Evolutionary conservation across 2,329 filamentous ascomycete genomes (phyloP), one percentile per base, ranked within the genome.

Genomic region (Parafenestella ontariensis): DNA sequence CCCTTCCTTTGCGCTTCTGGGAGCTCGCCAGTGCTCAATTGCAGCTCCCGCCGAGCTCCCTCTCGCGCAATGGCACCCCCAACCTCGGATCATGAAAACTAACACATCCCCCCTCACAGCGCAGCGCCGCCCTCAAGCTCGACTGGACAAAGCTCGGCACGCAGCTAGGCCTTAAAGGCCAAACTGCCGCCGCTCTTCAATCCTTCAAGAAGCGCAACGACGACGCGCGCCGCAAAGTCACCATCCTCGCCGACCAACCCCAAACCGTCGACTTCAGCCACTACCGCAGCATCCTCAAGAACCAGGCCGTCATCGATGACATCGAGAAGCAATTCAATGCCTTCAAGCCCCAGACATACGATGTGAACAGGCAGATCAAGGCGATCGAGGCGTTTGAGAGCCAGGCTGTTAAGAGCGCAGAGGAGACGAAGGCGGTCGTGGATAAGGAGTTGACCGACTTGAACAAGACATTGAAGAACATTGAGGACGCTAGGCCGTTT

Each of bases 141-240:
- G 95, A 99, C 89, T 99, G 95, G 95, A 87, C 87, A 83, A 95
- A 96, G 84, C 87, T 99, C 76, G 89, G 89, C 81, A 87, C 86
- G 82, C 96, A 94, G 76, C 92, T 99, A 74, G 94, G 94, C 79
- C 92, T 99, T 79, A 91, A 91, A 80, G 95, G 95, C 79, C 91
- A 92, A 83, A 99, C 95, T 69, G 93, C 91, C 69, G 82, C 89
- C 73, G 90, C 94, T 60, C 92, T 99, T 60, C 89, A 94, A 79
- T 87, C 91, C 66, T 99, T 99, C 89, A 99, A 99, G 88, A 95
- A 96, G 88, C 93, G 95, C 83, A 97, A 98, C 85, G 95, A 99
- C 78, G 93, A 97, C 78, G 94, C 92, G 77, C 93, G 94, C 82
- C 94, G 95, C 84, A 94, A 94, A 83, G 85, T 99, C 59, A 87